phyloP scores from a whole-genome alignment of 1,139 yeast genomes.

The Geotrichum siamense region DNA sequence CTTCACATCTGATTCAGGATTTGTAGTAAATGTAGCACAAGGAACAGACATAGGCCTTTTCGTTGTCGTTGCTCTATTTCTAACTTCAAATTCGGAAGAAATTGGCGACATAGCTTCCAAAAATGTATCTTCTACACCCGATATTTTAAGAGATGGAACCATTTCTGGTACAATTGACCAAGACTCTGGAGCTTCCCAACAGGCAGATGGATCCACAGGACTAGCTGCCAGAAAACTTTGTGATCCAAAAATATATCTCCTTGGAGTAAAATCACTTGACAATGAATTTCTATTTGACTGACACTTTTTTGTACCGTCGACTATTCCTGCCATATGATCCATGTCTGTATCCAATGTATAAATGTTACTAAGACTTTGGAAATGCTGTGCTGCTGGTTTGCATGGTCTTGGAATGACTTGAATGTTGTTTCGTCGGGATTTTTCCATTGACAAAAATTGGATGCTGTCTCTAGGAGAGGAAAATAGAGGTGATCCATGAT shows the following conservation, averaged over 20 bases:
- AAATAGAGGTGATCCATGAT: constrained; percentile 10
- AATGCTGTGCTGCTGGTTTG: neutral
- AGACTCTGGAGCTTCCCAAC: constrained; percentile 18
- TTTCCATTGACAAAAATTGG: neutral
- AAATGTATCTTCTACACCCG: constrained; percentile 5
- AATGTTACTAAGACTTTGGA: neutral
- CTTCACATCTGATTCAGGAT: constrained; percentile 9
- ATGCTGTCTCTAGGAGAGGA: constrained; percentile 11
- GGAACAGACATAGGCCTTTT: constrained; percentile 6
- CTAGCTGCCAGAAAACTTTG: constrained; percentile 12
- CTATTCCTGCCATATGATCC: constrained; percentile 18
- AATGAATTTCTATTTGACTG: constrained; percentile 10
- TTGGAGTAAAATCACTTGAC: constrained; percentile 7
- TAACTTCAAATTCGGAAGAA: constrained; percentile 20
- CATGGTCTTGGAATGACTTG: neutral
- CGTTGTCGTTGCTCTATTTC: neutral
- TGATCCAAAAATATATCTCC: too few species aligned
- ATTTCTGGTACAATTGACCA: constrained; percentile 18
- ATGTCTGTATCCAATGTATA: constrained; percentile 15
- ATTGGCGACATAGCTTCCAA: constrained; percentile 8
- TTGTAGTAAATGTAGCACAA: constrained; percentile 12
- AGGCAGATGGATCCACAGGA: constrained; percentile 12
- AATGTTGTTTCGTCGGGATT: neutral
- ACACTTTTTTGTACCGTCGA: constrained; percentile 8
- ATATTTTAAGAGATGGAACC: constrained; percentile 3